phyloP scores from a whole-genome alignment of 2,329 filamentous ascomycete species.

The Sclerotinia borealis region DNA sequence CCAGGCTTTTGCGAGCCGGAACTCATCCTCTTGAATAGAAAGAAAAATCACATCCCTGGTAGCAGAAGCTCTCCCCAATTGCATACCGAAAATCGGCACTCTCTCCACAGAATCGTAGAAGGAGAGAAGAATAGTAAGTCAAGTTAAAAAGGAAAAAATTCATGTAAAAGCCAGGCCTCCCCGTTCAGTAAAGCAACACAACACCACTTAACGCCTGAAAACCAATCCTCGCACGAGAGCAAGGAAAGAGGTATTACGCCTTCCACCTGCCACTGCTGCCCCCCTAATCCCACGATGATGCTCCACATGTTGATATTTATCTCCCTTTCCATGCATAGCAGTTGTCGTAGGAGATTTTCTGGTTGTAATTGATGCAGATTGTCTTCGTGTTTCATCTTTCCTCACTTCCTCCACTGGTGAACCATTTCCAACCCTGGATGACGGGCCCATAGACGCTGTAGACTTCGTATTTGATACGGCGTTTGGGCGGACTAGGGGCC shows the following conservation, averaged over 20 bases:
- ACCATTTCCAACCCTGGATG: conserved; percentile 14
- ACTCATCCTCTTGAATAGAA: neutral
- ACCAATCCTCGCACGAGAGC: conserved; percentile 11
- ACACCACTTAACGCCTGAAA: conserved; percentile 13
- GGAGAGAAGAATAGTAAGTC: conserved; percentile 2
- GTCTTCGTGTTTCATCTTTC: conserved; percentile 9
- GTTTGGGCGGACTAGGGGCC: conserved; percentile 33
- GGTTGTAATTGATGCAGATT: conserved; percentile 7
- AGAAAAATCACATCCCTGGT: neutral
- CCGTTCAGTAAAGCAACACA: conserved; percentile 11
- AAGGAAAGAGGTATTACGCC: conserved; percentile 14
- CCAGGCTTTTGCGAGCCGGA: neutral
- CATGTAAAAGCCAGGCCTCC: conserved; percentile 4
- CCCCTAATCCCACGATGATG: neutral
- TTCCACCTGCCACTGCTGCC: neutral
- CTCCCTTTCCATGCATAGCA: conserved; percentile 8
- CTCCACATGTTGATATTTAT: conserved; percentile 9
- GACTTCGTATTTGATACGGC: conserved; percentile 3
- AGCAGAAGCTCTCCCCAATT: neutral
- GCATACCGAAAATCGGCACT: conserved; percentile 2
- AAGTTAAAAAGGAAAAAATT: conserved; percentile 1
- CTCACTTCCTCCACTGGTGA: conserved; percentile 6
- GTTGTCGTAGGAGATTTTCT: conserved; percentile 2
- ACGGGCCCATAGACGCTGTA: conserved; percentile 22
- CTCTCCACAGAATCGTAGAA: neutral